A percentile compares a stretch with the other conserved stretches of the same genome.
These are phyloP conservation scores for Xylariaceae sp. DNA, from an alignment of 2,329 filamentous ascomycete genomes.

Conservation along the genomic window DNA sequence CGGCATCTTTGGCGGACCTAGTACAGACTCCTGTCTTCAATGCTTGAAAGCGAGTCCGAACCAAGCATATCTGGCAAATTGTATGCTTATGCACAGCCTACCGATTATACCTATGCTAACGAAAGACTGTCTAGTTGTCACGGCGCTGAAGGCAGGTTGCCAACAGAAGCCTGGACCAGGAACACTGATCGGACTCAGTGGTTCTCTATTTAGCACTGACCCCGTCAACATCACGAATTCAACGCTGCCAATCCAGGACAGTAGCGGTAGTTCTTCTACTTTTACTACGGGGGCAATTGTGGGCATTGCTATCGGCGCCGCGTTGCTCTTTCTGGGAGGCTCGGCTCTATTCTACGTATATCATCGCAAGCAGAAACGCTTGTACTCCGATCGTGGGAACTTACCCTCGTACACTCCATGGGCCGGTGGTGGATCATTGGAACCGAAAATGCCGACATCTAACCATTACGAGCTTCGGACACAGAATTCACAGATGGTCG, in stretches of 20 bases:
- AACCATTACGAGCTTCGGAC: constrained; percentile 30
- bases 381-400: constrained; percentile 28
- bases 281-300: constrained; percentile 50
- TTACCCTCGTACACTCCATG: constrained; percentile 28
- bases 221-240: constrained; percentile 40
- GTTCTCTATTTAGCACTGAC: constrained; percentile 39
- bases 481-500: constrained; percentile 34
- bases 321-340: constrained; percentile 41
- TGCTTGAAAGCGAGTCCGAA: constrained; percentile 41
- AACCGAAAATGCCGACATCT: constrained; percentile 14
- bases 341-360: constrained; percentile 45
- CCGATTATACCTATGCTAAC: not conserved
- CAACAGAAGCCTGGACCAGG: constrained; percentile 42
- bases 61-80: constrained; percentile 47
- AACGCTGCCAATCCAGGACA: constrained; percentile 26
- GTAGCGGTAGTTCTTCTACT: constrained; percentile 25
- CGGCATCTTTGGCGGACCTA: constrained; percentile 31
- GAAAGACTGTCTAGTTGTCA: constrained; percentile 39
- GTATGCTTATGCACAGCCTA: constrained; percentile 33
- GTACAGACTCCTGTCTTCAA: constrained; percentile 38
- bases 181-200: constrained; percentile 38
- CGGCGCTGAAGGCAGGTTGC: constrained; percentile 46
- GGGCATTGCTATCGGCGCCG: constrained; percentile 48
- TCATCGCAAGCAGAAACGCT: constrained; percentile 42
- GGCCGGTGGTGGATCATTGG: constrained; percentile 12